These are phyloP conservation scores for Irpex sp. DNA, from an alignment of 1,284 basidiomycete species.

Conservation along the genomic window DNA sequence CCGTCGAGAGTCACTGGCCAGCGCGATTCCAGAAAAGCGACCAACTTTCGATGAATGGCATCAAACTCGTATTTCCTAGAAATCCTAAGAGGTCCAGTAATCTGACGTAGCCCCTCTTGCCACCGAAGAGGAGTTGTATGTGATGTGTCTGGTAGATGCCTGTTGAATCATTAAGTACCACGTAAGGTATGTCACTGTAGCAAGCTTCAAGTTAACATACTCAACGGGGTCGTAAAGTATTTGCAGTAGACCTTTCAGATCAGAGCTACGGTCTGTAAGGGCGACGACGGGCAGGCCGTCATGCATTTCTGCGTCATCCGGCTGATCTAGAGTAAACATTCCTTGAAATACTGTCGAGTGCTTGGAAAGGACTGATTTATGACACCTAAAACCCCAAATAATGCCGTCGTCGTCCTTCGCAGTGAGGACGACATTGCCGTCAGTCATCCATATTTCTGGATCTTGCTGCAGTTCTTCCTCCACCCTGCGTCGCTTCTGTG, in stretches of 20 bases:
- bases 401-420: not conserved
- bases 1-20: too few relatives aligned
- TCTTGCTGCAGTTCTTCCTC: constrained; percentile 4
- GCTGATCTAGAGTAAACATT: constrained; percentile 3
- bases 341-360: constrained; percentile 1
- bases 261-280: not conserved
- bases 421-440: constrained; percentile 14
- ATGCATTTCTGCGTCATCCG: not conserved
- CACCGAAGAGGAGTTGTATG: too few relatives aligned
- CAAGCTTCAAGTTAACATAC: too few relatives aligned
- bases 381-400: constrained; percentile 8
- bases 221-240: not conserved
- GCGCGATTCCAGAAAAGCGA: too few relatives aligned
- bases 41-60: too few relatives aligned
- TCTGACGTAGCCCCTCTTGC: too few relatives aligned
- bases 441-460: constrained; percentile 7
- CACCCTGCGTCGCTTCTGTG: too few relatives aligned
- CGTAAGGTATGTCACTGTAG: too few relatives aligned
- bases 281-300: not conserved
- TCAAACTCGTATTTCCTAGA: too few relatives aligned
- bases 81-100: too few relatives aligned
- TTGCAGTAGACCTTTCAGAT: not conserved
- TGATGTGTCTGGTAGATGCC: too few relatives aligned
- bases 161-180: too few relatives aligned
- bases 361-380: constrained; percentile 6